Percentiles rank a stretch among this genome's conserved stretches.
These are phyloP conservation scores for Eucalyptus brandiana DNA, from an alignment of 345 rosid species.

Conservation along the genomic window DNA sequence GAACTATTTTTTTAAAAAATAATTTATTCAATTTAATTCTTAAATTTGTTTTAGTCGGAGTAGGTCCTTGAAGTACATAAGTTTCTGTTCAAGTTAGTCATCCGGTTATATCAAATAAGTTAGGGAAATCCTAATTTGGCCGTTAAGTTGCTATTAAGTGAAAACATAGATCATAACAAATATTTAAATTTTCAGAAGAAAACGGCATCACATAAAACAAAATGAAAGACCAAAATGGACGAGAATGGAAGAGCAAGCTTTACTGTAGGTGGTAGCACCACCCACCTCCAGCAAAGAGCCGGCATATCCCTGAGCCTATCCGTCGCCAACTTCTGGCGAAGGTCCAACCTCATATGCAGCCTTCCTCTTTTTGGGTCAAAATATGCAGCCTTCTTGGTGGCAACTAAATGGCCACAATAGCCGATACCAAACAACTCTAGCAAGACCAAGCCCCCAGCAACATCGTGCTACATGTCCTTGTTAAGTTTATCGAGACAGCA, in stretches of 20 bases:
- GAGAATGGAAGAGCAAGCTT: not conserved
- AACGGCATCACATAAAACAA: not conserved
- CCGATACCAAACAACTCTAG: constrained; percentile 66
- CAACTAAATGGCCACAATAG: constrained; percentile 64
- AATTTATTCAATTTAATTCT: not conserved
- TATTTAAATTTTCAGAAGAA: not conserved
- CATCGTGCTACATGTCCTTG: constrained; percentile 54
- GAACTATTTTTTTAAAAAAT: not conserved
- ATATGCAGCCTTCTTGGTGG: constrained; percentile 52
- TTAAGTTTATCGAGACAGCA: constrained; percentile 54
- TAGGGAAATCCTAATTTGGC: not conserved
- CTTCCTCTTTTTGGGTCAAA: not conserved
- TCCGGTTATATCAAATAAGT: not conserved
- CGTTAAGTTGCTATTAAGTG: not conserved
- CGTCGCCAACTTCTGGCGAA: not conserved
- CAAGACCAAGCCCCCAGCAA: constrained; percentile 66
- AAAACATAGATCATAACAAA: not conserved
- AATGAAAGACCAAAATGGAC: not conserved
- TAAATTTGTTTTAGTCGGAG: not conserved
- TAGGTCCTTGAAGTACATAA: not conserved
- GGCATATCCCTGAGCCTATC: not conserved
- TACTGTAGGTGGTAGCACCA: not conserved
- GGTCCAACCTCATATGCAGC: constrained; percentile 73
- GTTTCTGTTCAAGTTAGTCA: not conserved
- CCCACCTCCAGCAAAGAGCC: not conserved